Conservation (phyloP, 768 basidiomycete genomes). For the Hericium coralloides region DNA sequence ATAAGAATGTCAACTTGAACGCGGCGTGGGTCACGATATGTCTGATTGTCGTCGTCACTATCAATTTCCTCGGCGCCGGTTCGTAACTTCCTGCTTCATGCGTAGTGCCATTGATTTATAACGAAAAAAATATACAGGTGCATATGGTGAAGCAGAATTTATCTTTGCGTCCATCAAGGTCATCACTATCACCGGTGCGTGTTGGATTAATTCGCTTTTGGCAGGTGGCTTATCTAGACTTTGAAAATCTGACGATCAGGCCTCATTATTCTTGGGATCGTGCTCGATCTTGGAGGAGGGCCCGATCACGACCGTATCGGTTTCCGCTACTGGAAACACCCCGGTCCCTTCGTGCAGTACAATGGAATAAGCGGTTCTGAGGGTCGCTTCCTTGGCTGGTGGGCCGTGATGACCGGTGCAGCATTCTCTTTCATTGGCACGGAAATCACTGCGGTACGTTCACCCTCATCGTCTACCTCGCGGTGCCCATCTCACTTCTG, state of each 20-base stretch:
- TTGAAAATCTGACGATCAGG: constrained; percentile 11
- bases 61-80: constrained; percentile 9
- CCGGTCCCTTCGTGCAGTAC: constrained; percentile 82
- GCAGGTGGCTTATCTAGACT: constrained; percentile 6
- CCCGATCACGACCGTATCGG: constrained; percentile 66
- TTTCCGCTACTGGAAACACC: constrained; percentile 79
- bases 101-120: not conserved
- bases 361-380: constrained; percentile 50
- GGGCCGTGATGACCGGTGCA: constrained; percentile 72
- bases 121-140: constrained; percentile 30
- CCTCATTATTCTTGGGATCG: constrained; percentile 46
- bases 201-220: constrained; percentile 28
- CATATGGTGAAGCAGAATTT: constrained; percentile 82
- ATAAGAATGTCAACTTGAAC: constrained; percentile 37
- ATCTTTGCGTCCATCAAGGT: constrained; percentile 89
- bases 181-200: constrained; percentile 59
- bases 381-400: constrained; percentile 72
- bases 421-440: constrained; percentile 93
- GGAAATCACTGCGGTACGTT: constrained; percentile 80
- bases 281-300: constrained; percentile 85
- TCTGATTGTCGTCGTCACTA: constrained; percentile 54
- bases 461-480: not conserved
- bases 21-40: constrained; percentile 78
- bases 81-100: not conserved
- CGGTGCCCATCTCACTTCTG: not conserved